phyloP scores from a whole-genome alignment of 177 flowering plant species.

The Vitis hybrid region DNA sequence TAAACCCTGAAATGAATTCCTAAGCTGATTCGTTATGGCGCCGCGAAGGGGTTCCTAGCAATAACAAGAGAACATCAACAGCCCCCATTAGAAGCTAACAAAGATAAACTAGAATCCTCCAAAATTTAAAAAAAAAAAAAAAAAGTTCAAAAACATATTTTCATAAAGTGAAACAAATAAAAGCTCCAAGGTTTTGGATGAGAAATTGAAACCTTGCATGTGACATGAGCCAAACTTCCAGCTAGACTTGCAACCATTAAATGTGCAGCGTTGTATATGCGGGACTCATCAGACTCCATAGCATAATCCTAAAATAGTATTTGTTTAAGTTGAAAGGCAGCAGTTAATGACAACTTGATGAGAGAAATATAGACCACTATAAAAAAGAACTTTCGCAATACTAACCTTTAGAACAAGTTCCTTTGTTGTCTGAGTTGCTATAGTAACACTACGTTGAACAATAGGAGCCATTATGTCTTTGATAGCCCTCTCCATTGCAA shows the following conservation, averaged over 20 bases:
- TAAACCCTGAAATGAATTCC: conserved; percentile 65
- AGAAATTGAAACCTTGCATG: conserved; percentile 79
- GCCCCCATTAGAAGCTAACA: no score
- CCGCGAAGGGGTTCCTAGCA: conserved; percentile 87
- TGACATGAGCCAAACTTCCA: conserved; percentile 98
- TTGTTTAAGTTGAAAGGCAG: background rate
- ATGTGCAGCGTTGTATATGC: conserved; percentile 88
- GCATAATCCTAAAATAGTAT: conserved; percentile 76
- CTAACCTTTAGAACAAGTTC: conserved; percentile 90
- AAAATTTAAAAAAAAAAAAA: background rate
- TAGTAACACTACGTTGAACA: conserved; percentile 92
- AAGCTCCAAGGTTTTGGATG: background rate
- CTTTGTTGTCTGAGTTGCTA: conserved; percentile 90
- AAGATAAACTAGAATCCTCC: background rate
- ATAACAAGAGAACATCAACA: background rate
- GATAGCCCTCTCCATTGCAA: conserved; percentile 92
- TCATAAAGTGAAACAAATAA: background rate
- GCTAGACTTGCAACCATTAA: conserved; percentile 97
- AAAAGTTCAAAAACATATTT: background rate
- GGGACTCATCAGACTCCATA: conserved; percentile 91
- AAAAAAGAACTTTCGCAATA: no score
- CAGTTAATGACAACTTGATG: no score
- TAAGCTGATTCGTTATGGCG: conserved; percentile 74
- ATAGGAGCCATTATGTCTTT: conserved; percentile 78
- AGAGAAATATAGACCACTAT: no score